A percentile compares a stretch with the other conserved stretches of the same genome.
Evolutionary conservation across 2,329 filamentous ascomycete species (phyloP).

Genomic region (Rutstroemia sp.): DNA sequence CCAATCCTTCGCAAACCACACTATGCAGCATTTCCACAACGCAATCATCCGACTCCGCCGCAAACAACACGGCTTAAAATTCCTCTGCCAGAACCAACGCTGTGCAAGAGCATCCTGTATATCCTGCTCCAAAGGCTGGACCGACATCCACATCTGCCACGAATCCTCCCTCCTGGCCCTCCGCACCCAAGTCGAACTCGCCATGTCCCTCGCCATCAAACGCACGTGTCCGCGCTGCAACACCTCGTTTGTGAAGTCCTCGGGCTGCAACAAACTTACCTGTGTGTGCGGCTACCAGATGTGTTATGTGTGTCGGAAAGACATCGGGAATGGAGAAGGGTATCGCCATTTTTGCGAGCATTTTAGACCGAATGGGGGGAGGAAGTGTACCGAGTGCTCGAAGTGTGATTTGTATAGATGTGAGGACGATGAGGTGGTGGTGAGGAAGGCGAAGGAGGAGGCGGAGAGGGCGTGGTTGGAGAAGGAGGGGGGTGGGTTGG

Average conservation of each 20-base stretch:
- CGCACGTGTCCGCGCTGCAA: constrained; percentile 89
- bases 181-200: constrained; percentile 83
- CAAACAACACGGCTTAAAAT: constrained; percentile 65
- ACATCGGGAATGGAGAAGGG: constrained; percentile 60
- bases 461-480: constrained; percentile 66
- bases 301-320: constrained; percentile 92
- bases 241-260: constrained; percentile 85
- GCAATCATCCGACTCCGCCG: constrained; percentile 63
- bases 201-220: constrained; percentile 90
- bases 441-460: constrained; percentile 60
- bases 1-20: constrained; percentile 35
- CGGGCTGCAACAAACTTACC: constrained; percentile 94
- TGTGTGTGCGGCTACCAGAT: constrained; percentile 95
- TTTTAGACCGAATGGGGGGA: constrained; percentile 74
- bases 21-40: constrained; percentile 43
- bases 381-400: constrained; percentile 70
- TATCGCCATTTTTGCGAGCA: constrained; percentile 96
- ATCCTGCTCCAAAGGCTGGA: constrained; percentile 74
- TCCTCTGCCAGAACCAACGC: constrained; percentile 62
- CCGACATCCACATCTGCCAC: constrained; percentile 84
- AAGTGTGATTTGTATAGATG: constrained; percentile 67
- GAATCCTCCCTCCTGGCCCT: constrained; percentile 75
- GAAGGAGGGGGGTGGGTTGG: constrained; percentile 51
- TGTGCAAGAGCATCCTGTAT: constrained; percentile 73
- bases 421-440: constrained; percentile 65